These are phyloP conservation scores for Penicillium cosmopolitanum DNA, from an alignment of 495 filamentous ascomycete species.

Conservation along the genomic window DNA sequence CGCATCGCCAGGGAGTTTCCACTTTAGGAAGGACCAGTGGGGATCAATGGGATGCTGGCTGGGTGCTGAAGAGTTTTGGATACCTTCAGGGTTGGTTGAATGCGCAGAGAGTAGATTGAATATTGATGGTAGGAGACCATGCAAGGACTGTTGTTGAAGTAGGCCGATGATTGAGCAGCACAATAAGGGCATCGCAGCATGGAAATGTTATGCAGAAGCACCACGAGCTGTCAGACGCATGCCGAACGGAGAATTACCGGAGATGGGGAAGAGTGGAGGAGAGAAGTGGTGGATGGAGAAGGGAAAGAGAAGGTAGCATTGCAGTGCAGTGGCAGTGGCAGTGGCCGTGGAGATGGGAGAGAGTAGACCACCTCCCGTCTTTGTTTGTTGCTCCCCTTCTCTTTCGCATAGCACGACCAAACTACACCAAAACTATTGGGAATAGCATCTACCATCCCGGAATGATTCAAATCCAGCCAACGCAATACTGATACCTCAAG, in stretches of 20 bases:
- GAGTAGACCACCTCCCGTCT: neutral
- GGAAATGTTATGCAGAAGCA: neutral
- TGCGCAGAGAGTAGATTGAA: neutral
- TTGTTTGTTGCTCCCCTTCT: neutral
- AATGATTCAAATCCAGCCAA: neutral
- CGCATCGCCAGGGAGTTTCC: constrained; percentile 11
- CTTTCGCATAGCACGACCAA: neutral
- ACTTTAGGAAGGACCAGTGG: constrained; percentile 14
- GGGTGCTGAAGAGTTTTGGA: neutral
- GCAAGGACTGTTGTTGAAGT: neutral
- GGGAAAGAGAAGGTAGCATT: neutral
- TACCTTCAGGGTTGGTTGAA: too few relatives aligned
- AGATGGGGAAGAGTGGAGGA: constrained; percentile 10
- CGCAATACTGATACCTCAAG: neutral
- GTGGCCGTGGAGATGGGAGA: neutral
- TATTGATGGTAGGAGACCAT: neutral
- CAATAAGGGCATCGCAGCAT: neutral
- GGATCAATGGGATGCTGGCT: constrained; percentile 7
- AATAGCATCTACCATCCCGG: too few relatives aligned
- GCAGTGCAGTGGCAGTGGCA: neutral
- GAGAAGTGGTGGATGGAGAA: neutral
- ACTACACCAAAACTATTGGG: neutral
- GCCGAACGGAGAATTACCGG: constrained; percentile 21
- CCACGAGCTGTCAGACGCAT: constrained; percentile 2
- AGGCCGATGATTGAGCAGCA: neutral